phyloP scores from a whole-genome alignment of 2,329 filamentous ascomycete genomes.

The Fusarium kyushuense region DNA sequence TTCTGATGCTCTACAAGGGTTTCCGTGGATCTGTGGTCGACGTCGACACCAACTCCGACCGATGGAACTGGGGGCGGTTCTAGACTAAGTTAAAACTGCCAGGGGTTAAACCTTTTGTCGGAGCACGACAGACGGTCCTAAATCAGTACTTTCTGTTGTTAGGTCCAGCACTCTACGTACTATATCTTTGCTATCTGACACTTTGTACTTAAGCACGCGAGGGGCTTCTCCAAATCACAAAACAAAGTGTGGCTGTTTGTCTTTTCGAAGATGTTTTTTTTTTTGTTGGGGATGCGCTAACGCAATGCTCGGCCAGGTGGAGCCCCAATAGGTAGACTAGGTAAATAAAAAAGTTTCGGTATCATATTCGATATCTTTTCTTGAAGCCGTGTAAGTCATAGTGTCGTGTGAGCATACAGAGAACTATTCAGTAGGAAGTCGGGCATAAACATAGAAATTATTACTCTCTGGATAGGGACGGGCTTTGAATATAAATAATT shows the following conservation, averaged over 20 bases:
- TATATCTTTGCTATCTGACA: neutral
- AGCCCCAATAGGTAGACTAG: constrained; percentile 20
- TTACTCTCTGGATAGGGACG: constrained; percentile 1
- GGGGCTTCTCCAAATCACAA: constrained; percentile 36
- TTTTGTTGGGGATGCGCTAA: constrained; percentile 51
- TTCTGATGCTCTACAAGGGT: constrained; percentile 33
- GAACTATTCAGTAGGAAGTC: neutral
- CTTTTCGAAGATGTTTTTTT: constrained; percentile 28
- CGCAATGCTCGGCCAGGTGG: constrained; percentile 39
- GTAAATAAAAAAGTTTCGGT: constrained; percentile 6
- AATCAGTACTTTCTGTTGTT: constrained; percentile 13
- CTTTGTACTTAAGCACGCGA: constrained; percentile 20
- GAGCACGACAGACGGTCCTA: neutral
- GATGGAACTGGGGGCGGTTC: constrained; percentile 29
- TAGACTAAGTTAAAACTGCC: constrained; percentile 16
- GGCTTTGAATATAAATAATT: neutral
- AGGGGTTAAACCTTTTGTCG: constrained; percentile 6
- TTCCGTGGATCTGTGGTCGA: constrained; percentile 35
- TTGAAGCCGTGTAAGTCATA: constrained; percentile 24
- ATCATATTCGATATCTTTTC: constrained; percentile 8
- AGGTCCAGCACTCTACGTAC: neutral
- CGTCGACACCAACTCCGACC: constrained; percentile 31
- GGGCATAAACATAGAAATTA: neutral
- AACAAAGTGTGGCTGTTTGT: constrained; percentile 35
- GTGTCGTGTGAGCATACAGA: constrained; percentile 17